These are phyloP conservation scores for Stemphylium beticola DNA, from an alignment of 2,329 filamentous ascomycete species.

Conservation along the genomic window DNA sequence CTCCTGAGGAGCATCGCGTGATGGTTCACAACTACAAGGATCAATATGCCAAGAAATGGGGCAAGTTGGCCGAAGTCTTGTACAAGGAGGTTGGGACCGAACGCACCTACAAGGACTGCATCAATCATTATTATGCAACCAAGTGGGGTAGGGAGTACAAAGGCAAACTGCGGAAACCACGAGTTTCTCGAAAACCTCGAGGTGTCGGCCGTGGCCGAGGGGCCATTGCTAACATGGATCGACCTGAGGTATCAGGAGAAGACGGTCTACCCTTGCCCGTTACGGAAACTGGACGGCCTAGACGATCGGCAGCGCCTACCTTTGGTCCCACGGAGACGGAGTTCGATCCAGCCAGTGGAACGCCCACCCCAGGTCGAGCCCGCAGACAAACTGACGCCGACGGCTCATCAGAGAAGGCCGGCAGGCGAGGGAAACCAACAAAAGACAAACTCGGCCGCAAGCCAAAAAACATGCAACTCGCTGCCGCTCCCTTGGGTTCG, in stretches of 20 bases:
- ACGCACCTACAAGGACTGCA: constrained; percentile 78
- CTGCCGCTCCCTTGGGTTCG: constrained; percentile 46
- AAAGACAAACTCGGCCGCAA: constrained; percentile 51
- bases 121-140: constrained; percentile 85
- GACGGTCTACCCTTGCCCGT: constrained; percentile 49
- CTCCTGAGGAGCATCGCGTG: constrained; percentile 68
- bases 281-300: constrained; percentile 58
- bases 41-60: constrained; percentile 78
- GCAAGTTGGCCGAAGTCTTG: constrained; percentile 72
- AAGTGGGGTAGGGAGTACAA: constrained; percentile 78
- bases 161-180: constrained; percentile 63
- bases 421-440: constrained; percentile 51
- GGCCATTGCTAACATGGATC: constrained; percentile 60
- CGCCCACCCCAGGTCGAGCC: constrained; percentile 44
- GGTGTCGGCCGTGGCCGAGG: constrained; percentile 59
- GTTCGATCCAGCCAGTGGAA: constrained; percentile 57
- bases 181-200: constrained; percentile 37
- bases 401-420: constrained; percentile 44
- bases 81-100: constrained; percentile 54
- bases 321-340: constrained; percentile 71
- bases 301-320: constrained; percentile 68
- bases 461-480: constrained; percentile 50
- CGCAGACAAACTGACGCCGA: constrained; percentile 43
- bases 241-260: constrained; percentile 48
- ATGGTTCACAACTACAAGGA: constrained; percentile 80